Percentiles rank a stretch among this genome's conserved stretches.
phyloP scores from a whole-genome alignment of 163 green algal species.

The Chlorella variabilis region DNA sequence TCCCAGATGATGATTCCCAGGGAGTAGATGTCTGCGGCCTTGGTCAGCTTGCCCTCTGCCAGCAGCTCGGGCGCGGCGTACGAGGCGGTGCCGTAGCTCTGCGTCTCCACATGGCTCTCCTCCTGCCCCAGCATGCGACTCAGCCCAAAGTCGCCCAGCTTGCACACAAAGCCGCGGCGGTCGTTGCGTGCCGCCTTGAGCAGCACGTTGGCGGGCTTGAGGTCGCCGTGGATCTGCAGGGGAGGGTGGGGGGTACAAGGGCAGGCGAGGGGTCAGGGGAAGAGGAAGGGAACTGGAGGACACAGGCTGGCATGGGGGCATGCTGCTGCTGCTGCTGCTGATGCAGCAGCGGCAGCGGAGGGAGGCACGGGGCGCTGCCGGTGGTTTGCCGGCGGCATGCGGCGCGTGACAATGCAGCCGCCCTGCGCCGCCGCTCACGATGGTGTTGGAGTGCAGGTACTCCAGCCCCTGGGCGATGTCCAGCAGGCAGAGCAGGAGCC shows the following conservation, averaged over 20 bases:
- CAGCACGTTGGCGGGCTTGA: constrained; percentile 78
- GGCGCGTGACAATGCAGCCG: too few species aligned
- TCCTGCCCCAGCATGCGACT: not conserved
- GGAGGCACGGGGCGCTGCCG: too few species aligned
- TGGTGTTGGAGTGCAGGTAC: constrained; percentile 65
- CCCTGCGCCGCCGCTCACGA: not conserved
- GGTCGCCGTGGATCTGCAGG: constrained; percentile 30
- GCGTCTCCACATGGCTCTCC: constrained; percentile 14
- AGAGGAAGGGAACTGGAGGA: not conserved
- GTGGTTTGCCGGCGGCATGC: not conserved
- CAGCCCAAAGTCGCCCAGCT: constrained; percentile 42
- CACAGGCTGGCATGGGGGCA: too few species aligned
- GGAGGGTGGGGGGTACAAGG: not conserved
- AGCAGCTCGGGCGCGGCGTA: constrained; percentile 37
- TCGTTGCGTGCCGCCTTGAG: constrained; percentile 60
- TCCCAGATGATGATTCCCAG: constrained; percentile 36
- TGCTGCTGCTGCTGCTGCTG: too few species aligned
- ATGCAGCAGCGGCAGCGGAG: not conserved
- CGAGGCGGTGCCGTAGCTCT: constrained; percentile 25
- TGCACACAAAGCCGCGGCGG: constrained; percentile 60
- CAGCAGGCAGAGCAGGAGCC: constrained; percentile 24
- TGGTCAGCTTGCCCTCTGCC: constrained; percentile 31
- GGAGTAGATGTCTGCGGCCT: constrained; percentile 34
- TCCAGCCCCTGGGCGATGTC: constrained; percentile 25
- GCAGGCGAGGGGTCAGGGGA: not conserved